Percentiles rank a stretch among this genome's conserved stretches.
Conservation (phyloP, 2,329 filamentous ascomycete species). For the Penicillium sp. region DNA sequence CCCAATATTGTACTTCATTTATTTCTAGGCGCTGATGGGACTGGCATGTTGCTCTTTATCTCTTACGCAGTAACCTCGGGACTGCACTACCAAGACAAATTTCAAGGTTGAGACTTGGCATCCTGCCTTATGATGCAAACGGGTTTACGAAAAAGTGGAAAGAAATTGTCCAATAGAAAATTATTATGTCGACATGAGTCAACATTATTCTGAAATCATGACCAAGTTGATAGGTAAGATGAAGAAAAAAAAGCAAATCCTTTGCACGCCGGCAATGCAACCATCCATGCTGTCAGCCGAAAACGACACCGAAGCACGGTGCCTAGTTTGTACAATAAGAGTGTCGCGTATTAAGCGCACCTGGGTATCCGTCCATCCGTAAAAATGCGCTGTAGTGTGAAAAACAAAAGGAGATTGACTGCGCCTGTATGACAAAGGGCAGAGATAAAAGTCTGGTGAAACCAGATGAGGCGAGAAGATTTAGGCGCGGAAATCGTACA, state of each 20-base stretch:
- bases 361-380: slow-evolving; percentile 19
- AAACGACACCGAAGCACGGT: not conserved
- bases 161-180: not conserved
- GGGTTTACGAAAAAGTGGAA: not conserved
- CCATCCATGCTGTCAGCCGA: not conserved
- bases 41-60: no score
- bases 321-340: slow-evolving; percentile 6
- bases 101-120: no score
- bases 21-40: no score
- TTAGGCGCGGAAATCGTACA: slow-evolving; percentile 69
- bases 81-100: no score
- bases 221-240: not conserved
- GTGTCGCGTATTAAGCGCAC: slow-evolving; percentile 8
- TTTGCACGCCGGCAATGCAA: slow-evolving; percentile 3
- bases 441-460: not conserved
- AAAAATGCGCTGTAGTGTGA: slow-evolving; percentile 8
- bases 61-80: no score
- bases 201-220: not conserved
- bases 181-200: not conserved
- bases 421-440: slow-evolving; percentile 2
- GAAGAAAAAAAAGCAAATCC: not conserved
- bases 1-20: no score
- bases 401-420: not conserved
- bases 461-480: not conserved
- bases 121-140: no score